A percentile compares a stretch with the other conserved stretches of the same genome.
Evolutionary conservation across 202 grass and related monocot genomes (phyloP).

Genomic region (Setaria viridis): DNA sequence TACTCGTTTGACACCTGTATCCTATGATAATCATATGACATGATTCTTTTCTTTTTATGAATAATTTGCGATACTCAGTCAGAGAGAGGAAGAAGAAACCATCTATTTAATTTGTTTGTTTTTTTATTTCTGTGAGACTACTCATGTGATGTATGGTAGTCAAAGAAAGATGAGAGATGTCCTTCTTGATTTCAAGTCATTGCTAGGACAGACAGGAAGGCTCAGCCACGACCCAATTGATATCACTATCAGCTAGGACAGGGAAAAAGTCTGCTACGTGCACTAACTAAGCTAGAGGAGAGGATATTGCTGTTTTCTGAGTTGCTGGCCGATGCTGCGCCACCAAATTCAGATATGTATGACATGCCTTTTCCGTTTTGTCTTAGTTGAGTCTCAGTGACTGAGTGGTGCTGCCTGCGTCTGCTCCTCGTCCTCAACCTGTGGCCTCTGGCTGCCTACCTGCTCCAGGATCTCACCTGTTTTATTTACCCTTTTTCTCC

Average conservation of each 20-base stretch:
- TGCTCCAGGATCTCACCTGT: background rate
- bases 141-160: no score
- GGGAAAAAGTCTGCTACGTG: no score
- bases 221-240: background rate
- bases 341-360: slow-evolving; percentile 26
- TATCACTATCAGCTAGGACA: background rate
- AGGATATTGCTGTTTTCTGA: no score
- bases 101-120: no score
- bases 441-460: background rate
- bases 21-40: background rate
- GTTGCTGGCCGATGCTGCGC: slow-evolving; percentile 22
- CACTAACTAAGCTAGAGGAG: no score
- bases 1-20: slow-evolving; percentile 5
- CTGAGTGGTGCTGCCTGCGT: background rate
- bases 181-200: background rate
- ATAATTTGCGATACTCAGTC: no score
- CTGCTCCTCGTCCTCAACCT: background rate
- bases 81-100: no score
- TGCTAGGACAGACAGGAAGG: background rate
- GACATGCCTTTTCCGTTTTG: background rate
- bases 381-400: background rate
- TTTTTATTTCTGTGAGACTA: background rate
- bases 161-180: no score
- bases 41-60: background rate
- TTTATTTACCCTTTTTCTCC: background rate